Base-by-base conservation (phyloP, 805 yeast species). In the Suhomyces tanzawaensis region DNA sequence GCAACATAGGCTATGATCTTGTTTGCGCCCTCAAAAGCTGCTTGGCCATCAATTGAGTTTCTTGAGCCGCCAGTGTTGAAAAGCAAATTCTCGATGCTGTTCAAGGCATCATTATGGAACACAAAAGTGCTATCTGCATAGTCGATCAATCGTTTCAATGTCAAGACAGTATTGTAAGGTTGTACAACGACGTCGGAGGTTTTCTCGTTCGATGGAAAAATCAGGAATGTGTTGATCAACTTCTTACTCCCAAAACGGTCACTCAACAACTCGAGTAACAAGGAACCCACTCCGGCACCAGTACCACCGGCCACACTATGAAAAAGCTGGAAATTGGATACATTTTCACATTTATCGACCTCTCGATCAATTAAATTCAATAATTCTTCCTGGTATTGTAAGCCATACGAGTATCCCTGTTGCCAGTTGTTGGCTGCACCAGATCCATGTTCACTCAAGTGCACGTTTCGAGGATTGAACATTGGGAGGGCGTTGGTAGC, bases 271-370 rank as follows among this genome's bases (percentile, higher is more conserved):
- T 93, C 97, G 26, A 93, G 62, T 30, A 93, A 49, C 40, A 76
- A 76, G 0, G 95, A 85, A 1, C 99, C 99, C 25, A 89, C 77
- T 3, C 99, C 99, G 0, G 96, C 85, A 0, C 99, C 99, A 0
- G 99, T 93, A 27, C 99, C 99, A 25, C 99, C 99, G 0, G 97
- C 98, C 4, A 93, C 95, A 3, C 96, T 85, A 62, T 93, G 99
- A 36, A 90, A 60, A 47, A 93, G 64, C 67, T 89, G 95, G 59
- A 93, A 93, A 4, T 95, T 95, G 47, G 90, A 93, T 37, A 89
- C 66, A 39, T 83, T 83, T 46, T 95, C 98, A 48, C 95, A 82
- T 22, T 85, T 81, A 54, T 93, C 99, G 28, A 89, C 72, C 52
- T 93, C 97, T 39, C 93, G 74, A 53, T 89, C 96, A 18, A 93